Base-by-base conservation (phyloP, 1,284 basidiomycete genomes). In the Inonotus obliquus region DNA sequence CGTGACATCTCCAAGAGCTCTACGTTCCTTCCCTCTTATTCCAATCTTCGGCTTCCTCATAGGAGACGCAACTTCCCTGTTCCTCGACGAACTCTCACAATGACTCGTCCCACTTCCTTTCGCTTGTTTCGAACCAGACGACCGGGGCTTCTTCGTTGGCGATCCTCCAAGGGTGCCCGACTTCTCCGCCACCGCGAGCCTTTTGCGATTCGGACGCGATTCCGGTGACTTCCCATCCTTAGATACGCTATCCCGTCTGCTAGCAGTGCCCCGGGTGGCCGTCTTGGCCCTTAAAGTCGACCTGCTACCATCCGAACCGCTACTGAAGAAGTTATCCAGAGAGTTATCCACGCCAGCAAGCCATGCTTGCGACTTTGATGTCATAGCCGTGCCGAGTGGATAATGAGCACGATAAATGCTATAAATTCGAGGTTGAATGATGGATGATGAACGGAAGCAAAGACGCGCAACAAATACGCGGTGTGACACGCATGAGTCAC, bases 1-100 rank as follows among this genome's bases (percentile, higher is more conserved):
- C n/a, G 59, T 60, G 29, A 60, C 45, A 19, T 54, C 59, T 10
- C 37, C 27, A n/a, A 60, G 32, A 10, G 58, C 49, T 23, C 9
- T 19, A 25, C 58, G 58, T 9, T 17, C 35, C 5, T 48, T 55
- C 32, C 25, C 2, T 2, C 32, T 27, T 27, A 19, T 29, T 5
- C 45, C 7, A 9, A 41, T 11, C 29, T 35, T 54, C 21, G 51
- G 13, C 6, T 21, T 4, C 14, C 4, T 17, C 2, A 1, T 14
- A 3, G 4, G 11, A 44, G 41, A 44, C 14, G 41, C 11, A 44
- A 4, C 11, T 4, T 44, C 41, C 17, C 3, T 21, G 41, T 44
- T 21, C 19, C 6, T 14, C 14, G 4, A 14, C 14, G 41, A 4
- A n/a, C 6, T 17, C 19, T 4, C 41, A 21, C 6, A 14, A n/a